Percentiles rank a stretch among this genome's conserved stretches.
Evolutionary conservation across 441 rosid genomes (phyloP).

Genomic region (Bruguiera hainesii): DNA sequence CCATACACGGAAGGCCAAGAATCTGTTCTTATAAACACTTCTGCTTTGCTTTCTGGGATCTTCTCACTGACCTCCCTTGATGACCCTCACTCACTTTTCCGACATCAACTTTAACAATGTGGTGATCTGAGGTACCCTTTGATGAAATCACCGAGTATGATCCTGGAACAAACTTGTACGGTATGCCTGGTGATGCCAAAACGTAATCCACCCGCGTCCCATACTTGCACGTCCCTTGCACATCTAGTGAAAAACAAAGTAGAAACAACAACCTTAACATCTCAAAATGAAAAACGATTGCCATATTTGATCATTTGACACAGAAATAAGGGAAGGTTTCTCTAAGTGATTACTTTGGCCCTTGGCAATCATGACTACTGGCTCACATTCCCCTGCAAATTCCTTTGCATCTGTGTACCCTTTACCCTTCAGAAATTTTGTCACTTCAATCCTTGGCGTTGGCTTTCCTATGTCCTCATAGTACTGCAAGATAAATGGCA

Average conservation of each 20-base stretch:
- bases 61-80: constrained; percentile 26
- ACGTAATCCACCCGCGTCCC: constrained; percentile 85
- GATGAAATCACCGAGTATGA: constrained; percentile 87
- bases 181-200: constrained; percentile 53
- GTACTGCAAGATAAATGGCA: constrained; percentile 39
- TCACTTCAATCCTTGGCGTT: constrained; percentile 65
- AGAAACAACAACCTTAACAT: background rate
- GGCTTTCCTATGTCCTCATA: constrained; percentile 87
- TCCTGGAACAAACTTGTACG: constrained; percentile 63
- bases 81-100: constrained; percentile 26
- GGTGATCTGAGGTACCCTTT: constrained; percentile 94
- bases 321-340: background rate
- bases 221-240: constrained; percentile 38
- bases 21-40: constrained; percentile 32
- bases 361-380: constrained; percentile 84
- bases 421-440: constrained; percentile 54
- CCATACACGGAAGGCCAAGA: constrained; percentile 39
- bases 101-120: constrained; percentile 76
- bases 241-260: constrained; percentile 35
- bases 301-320: background rate
- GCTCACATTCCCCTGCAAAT: constrained; percentile 79
- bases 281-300: background rate
- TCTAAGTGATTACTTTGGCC: constrained; percentile 57
- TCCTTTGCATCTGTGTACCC: constrained; percentile 69
- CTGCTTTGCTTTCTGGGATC: constrained; percentile 32